Evolutionary conservation across 2,329 filamentous ascomycete species (phyloP).

Genomic region (Penicillium janthinellum): DNA sequence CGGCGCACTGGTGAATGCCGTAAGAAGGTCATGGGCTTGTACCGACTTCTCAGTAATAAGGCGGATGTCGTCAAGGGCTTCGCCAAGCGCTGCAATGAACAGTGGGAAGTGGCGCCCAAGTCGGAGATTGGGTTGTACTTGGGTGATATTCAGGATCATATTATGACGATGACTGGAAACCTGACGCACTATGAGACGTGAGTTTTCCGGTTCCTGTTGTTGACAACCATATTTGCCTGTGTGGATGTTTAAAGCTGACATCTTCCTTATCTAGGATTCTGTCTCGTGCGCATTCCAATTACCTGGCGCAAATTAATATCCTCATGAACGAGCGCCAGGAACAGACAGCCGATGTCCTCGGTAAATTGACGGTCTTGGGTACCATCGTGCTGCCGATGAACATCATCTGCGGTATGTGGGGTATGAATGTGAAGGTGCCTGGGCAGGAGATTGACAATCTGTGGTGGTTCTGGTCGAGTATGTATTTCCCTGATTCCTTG

Average conservation of each 20-base stretch:
- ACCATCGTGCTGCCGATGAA: conserved; percentile 99
- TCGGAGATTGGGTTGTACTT: conserved; percentile 97
- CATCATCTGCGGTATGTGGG: conserved; percentile 97
- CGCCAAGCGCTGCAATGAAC: conserved; percentile 95
- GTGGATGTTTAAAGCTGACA: not conserved
- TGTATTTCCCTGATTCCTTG: conserved; percentile 16
- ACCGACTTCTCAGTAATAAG: conserved; percentile 91
- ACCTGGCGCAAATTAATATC: conserved; percentile 99
- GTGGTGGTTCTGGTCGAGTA: conserved; percentile 70
- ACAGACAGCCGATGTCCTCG: conserved; percentile 90
- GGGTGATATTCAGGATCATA: conserved; percentile 98
- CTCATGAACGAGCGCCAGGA: conserved; percentile 98
- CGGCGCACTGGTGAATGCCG: conserved; percentile 88
- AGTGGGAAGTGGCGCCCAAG: conserved; percentile 92
- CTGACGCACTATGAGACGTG: conserved; percentile 95
- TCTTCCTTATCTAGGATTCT: conserved; percentile 65
- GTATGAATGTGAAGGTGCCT: conserved; percentile 97
- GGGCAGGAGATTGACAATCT: conserved; percentile 83
- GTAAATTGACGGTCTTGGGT: conserved; percentile 90
- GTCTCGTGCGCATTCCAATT: conserved; percentile 89
- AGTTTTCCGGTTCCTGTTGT: conserved; percentile 35
- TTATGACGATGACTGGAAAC: conserved; percentile 98
- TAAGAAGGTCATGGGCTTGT: conserved; percentile 96
- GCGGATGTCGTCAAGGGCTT: conserved; percentile 99
- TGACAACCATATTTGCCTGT: not conserved